Evolutionary conservation across 352 stramenopile genomes (phyloP), one percentile per base, ranked within the genome.

Genomic region (Phytophthora sp.): DNA sequence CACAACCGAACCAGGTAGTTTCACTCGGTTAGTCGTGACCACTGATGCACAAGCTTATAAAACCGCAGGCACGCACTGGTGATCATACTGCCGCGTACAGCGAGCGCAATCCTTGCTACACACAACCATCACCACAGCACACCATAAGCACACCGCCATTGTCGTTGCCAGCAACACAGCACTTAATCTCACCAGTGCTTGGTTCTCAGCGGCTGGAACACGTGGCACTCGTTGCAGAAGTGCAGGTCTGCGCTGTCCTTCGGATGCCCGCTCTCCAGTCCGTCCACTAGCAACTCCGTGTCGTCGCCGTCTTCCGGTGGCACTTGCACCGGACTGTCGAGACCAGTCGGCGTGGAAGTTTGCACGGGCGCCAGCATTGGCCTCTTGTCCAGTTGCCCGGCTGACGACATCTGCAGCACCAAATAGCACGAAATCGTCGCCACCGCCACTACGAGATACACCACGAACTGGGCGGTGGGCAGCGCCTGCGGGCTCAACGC

Each of bases 71-170:
- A 74, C 75, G 52, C 72, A 94, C 84, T 94, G 85, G 55, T 94
- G 85, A 49, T 94, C 85, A 35, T 94, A 94, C 58, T 94, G 85
- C 7, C 71, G 66, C 18, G 88, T 84, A 56, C 85, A 94, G 11
- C 75, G 78, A 41, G 75, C 71, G 50, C 85, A 94, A 56, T 91
- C 79, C 60, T 89, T 90, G 56, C 84, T 92, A 59, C 8, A 42
- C 12, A 63, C 10, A 59, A 12, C 8, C 37, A 18, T 60, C 11
- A 41, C 42, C 52, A 43, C 15, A 62, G 13, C 13, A 20, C 8
- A 35, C 21, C 35, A 56, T 34, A 15, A 62, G 41, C 54, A 57
- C 34, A 26, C 12, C 26, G 1, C 21, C 26, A 7, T 39, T 15
- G 11, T 43, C 30, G 8, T 5, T 17, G 4, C n/a, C 18, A 66